Percentiles rank a stretch among this genome's conserved stretches.
These are phyloP conservation scores for Calonectria honghensis DNA, from an alignment of 2,329 filamentous ascomycete species.

Conservation along the genomic window DNA sequence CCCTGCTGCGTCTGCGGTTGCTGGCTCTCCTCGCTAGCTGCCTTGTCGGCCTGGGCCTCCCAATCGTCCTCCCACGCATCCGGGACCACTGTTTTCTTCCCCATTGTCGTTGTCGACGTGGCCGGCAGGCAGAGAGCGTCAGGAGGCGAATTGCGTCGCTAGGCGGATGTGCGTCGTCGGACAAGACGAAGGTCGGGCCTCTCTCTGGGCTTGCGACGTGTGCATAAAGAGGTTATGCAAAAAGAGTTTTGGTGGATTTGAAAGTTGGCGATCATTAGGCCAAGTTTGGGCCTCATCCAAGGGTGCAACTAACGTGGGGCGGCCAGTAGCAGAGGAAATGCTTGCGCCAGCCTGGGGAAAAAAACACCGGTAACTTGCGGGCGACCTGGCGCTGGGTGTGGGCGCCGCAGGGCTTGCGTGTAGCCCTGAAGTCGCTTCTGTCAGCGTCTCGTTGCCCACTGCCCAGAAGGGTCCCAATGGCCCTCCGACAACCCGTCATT, in stretches of 20 bases:
- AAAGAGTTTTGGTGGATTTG: slow-evolving; percentile 30
- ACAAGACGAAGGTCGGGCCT: slow-evolving; percentile 25
- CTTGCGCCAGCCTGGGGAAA: slow-evolving; percentile 32
- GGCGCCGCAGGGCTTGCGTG: neutral
- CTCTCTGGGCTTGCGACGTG: slow-evolving; percentile 13
- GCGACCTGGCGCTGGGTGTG: slow-evolving; percentile 6
- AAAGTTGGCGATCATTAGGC: slow-evolving; percentile 45
- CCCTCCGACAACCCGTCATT: slow-evolving; percentile 43
- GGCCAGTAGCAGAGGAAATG: slow-evolving; percentile 11
- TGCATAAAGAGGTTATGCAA: slow-evolving; percentile 20
- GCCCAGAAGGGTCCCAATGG: slow-evolving; percentile 10
- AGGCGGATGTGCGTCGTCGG: slow-evolving; percentile 12
- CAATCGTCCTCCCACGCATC: slow-evolving; percentile 96
- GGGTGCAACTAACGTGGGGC: slow-evolving; percentile 29
- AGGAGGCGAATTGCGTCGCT: slow-evolving; percentile 14
- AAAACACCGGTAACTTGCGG: slow-evolving; percentile 26
- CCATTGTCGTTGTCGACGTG: slow-evolving; percentile 63
- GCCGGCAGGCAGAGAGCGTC: neutral
- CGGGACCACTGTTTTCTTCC: slow-evolving; percentile 70
- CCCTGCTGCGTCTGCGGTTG: slow-evolving; percentile 50
- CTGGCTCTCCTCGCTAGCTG: slow-evolving; percentile 59
- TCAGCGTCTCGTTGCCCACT: slow-evolving; percentile 10
- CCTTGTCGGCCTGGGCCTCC: slow-evolving; percentile 83
- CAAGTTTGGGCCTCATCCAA: slow-evolving; percentile 32
- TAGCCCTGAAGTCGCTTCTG: slow-evolving; percentile 36